Evolutionary conservation across 352 stramenopile genomes (phyloP).

Genomic region (Blastocystis sp.): DNA sequence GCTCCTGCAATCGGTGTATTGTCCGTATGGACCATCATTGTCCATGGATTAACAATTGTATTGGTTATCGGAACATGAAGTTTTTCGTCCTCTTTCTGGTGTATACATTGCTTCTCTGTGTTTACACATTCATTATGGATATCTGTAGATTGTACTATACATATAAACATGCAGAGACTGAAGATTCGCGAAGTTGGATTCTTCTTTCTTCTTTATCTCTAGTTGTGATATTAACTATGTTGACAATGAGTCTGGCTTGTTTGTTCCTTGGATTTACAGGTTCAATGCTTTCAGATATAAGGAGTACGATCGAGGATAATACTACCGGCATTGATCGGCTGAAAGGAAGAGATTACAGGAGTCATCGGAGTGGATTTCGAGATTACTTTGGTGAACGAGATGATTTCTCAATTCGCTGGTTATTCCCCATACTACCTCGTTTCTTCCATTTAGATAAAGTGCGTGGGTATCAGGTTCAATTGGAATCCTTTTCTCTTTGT

Average conservation of each 20-base stretch:
- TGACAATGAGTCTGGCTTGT: slow-evolving; percentile 48
- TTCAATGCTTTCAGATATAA: slow-evolving; percentile 14
- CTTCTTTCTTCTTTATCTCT: not conserved
- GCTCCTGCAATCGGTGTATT: slow-evolving; percentile 74
- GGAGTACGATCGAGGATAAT: not conserved
- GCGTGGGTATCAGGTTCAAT: not conserved
- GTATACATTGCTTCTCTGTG: slow-evolving; percentile 65
- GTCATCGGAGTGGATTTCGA: not conserved
- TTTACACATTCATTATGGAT: slow-evolving; percentile 32
- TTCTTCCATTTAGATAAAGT: not conserved
- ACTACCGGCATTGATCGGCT: slow-evolving; percentile 37
- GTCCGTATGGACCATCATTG: slow-evolving; percentile 75
- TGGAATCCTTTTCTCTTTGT: not conserved
- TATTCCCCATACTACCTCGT: not conserved
- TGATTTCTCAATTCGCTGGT: not conserved
- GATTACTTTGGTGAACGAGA: slow-evolving; percentile 15
- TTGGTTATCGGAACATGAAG: slow-evolving; percentile 71
- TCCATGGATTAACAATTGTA: slow-evolving; percentile 77
- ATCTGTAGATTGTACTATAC: slow-evolving; percentile 1
- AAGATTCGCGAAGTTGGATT: not conserved
- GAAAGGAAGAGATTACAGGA: not conserved
- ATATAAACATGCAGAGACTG: not conserved
- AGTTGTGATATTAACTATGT: slow-evolving; percentile 28
- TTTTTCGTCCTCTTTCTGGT: slow-evolving; percentile 73
- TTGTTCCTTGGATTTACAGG: slow-evolving; percentile 35